Evolutionary conservation across 2,329 filamentous ascomycete genomes (phyloP).

Genomic region (Arthroderma sp.): DNA sequence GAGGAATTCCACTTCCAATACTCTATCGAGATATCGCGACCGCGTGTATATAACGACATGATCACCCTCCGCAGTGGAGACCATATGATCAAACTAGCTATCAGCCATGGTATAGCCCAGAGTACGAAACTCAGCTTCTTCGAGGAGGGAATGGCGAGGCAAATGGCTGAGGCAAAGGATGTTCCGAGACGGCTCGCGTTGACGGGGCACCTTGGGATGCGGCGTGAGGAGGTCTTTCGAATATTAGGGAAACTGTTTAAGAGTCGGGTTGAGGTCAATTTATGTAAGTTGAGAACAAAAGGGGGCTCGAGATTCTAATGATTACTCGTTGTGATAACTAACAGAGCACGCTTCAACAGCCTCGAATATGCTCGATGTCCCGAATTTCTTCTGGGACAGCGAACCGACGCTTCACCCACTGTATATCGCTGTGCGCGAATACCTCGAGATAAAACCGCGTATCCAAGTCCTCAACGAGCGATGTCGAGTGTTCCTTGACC

Average conservation of each 20-base stretch:
- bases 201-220: conserved; percentile 84
- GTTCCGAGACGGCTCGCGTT: conserved; percentile 80
- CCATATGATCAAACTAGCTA: conserved; percentile 98
- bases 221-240: conserved; percentile 77
- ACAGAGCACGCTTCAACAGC: conserved; percentile 37
- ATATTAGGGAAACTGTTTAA: conserved; percentile 86
- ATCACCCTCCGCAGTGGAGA: conserved; percentile 88
- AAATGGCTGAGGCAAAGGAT: conserved; percentile 85
- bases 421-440: conserved; percentile 88
- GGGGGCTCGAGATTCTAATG: not conserved
- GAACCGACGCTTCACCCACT: conserved; percentile 90
- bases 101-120: conserved; percentile 93
- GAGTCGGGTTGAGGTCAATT: conserved; percentile 88
- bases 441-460: conserved; percentile 90
- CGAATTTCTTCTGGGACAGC: conserved; percentile 97
- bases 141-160: conserved; percentile 87
- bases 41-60: conserved; percentile 97
- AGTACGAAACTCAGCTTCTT: conserved; percentile 95
- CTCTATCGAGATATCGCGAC: conserved; percentile 69
- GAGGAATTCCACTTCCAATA: conserved; percentile 99
- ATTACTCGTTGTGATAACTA: conserved; percentile 6
- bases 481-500: conserved; percentile 88
- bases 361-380: conserved; percentile 89
- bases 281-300: conserved; percentile 52
- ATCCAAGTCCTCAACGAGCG: conserved; percentile 96